Percentiles rank a stretch among this genome's conserved stretches.
Conservation (phyloP, 2,329 filamentous ascomycete genomes). For the Anthostomella pinea region DNA sequence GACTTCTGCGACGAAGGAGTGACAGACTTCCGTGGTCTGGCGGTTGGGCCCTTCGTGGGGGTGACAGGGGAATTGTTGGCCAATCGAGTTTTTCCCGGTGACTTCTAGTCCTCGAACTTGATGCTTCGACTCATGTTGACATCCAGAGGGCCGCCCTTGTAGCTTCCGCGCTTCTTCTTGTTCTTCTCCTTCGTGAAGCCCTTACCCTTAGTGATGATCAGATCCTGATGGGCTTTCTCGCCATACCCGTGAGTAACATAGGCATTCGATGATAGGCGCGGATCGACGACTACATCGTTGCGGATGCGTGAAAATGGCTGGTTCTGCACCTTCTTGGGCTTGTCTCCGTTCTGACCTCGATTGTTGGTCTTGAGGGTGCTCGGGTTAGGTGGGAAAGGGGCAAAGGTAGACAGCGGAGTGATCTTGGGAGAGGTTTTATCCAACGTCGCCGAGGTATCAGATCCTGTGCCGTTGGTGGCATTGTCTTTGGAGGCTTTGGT, state of each 20-base stretch:
- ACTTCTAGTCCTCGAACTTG: constrained; percentile 85
- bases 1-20: constrained; percentile 1
- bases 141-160: constrained; percentile 86
- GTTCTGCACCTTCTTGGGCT: constrained; percentile 50
- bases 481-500: constrained; percentile 21
- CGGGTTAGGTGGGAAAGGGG: constrained; percentile 55
- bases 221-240: constrained; percentile 79
- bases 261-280: constrained; percentile 70
- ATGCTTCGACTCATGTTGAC: constrained; percentile 77
- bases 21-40: neutral
- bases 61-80: neutral
- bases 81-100: constrained; percentile 5
- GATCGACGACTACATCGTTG: constrained; percentile 65
- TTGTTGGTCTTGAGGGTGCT: constrained; percentile 40
- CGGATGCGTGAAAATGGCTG: constrained; percentile 76
- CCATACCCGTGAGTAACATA: constrained; percentile 87
- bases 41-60: neutral
- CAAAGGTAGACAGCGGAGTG: constrained; percentile 36
- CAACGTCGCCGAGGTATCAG: constrained; percentile 46
- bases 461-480: constrained; percentile 29
- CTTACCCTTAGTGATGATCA: constrained; percentile 90
- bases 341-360: constrained; percentile 29
- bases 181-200: constrained; percentile 99
- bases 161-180: constrained; percentile 91
- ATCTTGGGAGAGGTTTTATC: constrained; percentile 52